phyloP scores from a whole-genome alignment of 2,329 filamentous ascomycete genomes.

The Fusarium sp. region DNA sequence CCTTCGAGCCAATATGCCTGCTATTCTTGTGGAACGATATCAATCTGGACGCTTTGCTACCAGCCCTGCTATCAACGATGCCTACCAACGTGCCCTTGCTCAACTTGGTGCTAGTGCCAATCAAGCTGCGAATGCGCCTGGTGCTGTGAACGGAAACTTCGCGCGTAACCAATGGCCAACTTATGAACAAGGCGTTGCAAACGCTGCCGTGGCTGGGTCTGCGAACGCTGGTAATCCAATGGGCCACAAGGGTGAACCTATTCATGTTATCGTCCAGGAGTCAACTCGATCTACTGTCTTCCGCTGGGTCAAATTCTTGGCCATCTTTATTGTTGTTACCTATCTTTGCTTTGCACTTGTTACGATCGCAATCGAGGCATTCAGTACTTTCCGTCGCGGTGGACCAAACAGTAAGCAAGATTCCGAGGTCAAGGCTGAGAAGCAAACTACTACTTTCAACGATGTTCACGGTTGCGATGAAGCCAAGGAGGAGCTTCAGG shows the following conservation, averaged over 20 bases:
- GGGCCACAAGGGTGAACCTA: conserved; percentile 83
- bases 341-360: conserved; percentile 85
- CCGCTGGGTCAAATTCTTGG: conserved; percentile 89
- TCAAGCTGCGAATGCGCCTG: conserved; percentile 41
- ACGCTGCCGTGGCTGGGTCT: conserved; percentile 45
- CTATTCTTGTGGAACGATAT: conserved; percentile 91
- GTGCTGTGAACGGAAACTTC: conserved; percentile 38
- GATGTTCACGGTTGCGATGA: conserved; percentile 98
- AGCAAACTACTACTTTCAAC: conserved; percentile 89
- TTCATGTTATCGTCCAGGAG: conserved; percentile 97
- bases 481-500: conserved; percentile 96
- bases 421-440: conserved; percentile 90
- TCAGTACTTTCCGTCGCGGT: conserved; percentile 80
- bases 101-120: conserved; percentile 50
- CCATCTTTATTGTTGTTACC: conserved; percentile 80
- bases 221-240: conserved; percentile 53
- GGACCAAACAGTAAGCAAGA: conserved; percentile 75
- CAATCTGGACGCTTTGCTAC: conserved; percentile 86
- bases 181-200: conserved; percentile 49
- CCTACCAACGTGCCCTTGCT: conserved; percentile 80
- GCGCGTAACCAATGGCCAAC: conserved; percentile 49
- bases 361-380: conserved; percentile 84
- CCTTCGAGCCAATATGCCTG: conserved; percentile 90
- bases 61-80: conserved; percentile 80
- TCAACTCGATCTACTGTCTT: conserved; percentile 83